These are phyloP conservation scores for Rhynchospora pubera DNA, from an alignment of 176 grass and related monocot genomes.

Conservation along the genomic window DNA sequence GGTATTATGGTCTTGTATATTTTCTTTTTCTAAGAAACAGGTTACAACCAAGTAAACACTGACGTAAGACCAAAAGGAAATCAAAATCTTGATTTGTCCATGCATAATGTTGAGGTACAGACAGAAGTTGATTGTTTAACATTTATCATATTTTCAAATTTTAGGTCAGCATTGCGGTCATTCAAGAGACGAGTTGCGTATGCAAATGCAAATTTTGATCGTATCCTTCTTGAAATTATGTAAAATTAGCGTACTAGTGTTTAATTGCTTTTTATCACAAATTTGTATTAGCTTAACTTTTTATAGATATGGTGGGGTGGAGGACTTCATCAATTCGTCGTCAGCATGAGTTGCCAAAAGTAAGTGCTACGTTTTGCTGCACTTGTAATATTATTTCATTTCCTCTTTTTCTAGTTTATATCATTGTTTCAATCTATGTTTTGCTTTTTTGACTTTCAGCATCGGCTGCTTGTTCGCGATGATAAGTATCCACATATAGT, in stretches of 20 bases:
- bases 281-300: slow-evolving; percentile 47
- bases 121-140: not conserved
- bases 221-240: slow-evolving; percentile 52
- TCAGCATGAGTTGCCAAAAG: slow-evolving; percentile 91
- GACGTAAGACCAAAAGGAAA: no score
- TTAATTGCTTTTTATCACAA: slow-evolving; percentile 12
- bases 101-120: not conserved
- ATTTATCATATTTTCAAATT: slow-evolving; percentile 15
- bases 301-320: slow-evolving; percentile 98
- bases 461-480: slow-evolving; percentile 73
- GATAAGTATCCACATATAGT: slow-evolving; percentile 97
- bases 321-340: slow-evolving; percentile 94
- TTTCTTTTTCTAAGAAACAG: no score
- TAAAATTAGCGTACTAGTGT: slow-evolving; percentile 4
- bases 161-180: slow-evolving; percentile 78
- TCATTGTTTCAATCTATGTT: not conserved
- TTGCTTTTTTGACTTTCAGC: slow-evolving; percentile 36
- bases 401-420: slow-evolving; percentile 20
- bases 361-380: slow-evolving; percentile 29
- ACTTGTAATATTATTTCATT: slow-evolving; percentile 12
- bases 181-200: slow-evolving; percentile 92
- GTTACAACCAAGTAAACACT: no score
- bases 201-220: slow-evolving; percentile 98
- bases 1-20: no score
- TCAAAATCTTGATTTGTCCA: no score